Evolutionary conservation across 2,329 filamentous ascomycete species (phyloP).

Genomic region (Arthrobotrys musiformis): DNA sequence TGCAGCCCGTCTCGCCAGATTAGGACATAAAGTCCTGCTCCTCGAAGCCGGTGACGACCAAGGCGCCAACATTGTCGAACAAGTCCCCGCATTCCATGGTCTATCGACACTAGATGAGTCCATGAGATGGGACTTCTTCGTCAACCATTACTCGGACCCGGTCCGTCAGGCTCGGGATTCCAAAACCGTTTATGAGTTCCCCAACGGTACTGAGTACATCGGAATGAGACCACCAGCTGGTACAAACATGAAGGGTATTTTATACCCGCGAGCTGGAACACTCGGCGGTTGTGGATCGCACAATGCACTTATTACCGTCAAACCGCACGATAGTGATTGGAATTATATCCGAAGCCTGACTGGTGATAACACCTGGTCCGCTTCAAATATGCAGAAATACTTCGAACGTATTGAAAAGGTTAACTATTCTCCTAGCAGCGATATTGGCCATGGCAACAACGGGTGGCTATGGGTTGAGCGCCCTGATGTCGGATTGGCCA

Average conservation of each 20-base stretch:
- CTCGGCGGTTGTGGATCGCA: slow-evolving; percentile 65
- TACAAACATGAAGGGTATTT: slow-evolving; percentile 64
- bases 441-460: slow-evolving; percentile 64
- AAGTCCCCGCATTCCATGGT: slow-evolving; percentile 69
- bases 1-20: slow-evolving; percentile 70
- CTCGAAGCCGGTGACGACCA: slow-evolving; percentile 72
- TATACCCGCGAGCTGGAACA: slow-evolving; percentile 66
- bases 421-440: slow-evolving; percentile 63
- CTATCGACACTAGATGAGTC: slow-evolving; percentile 69
- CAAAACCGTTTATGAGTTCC: slow-evolving; percentile 69
- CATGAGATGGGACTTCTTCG: slow-evolving; percentile 73
- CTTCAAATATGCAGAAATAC: slow-evolving; percentile 64
- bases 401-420: slow-evolving; percentile 65
- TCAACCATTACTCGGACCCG: slow-evolving; percentile 71
- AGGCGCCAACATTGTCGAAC: slow-evolving; percentile 66
- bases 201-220: slow-evolving; percentile 63
- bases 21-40: slow-evolving; percentile 71
- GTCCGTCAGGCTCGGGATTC: slow-evolving; percentile 68
- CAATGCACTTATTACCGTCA: slow-evolving; percentile 60
- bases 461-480: slow-evolving; percentile 62
- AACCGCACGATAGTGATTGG: slow-evolving; percentile 64
- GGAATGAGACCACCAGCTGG: slow-evolving; percentile 63
- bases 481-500: slow-evolving; percentile 19
- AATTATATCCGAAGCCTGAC: slow-evolving; percentile 63
- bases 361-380: slow-evolving; percentile 64